Percentiles rank a stretch among this genome's conserved stretches.
phyloP scores from a whole-genome alignment of 2,329 filamentous ascomycete genomes.

The Pseudogymnoascus sp. region DNA sequence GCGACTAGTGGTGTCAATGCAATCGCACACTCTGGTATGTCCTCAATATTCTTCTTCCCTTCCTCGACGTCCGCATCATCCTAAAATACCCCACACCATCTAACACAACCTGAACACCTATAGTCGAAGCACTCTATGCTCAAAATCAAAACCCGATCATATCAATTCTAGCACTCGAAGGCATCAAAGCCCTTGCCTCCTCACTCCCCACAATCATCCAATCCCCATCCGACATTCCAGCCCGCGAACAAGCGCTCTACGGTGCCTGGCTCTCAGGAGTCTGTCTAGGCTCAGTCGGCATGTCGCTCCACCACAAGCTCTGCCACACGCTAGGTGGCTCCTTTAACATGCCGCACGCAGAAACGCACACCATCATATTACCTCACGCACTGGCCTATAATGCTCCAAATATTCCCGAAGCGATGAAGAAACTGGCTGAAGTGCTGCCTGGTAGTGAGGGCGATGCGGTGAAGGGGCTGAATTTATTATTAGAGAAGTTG shows the following conservation, averaged over 20 bases:
- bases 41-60: background rate
- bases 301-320: constrained; percentile 61
- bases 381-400: constrained; percentile 58
- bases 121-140: constrained; percentile 56
- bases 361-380: constrained; percentile 56
- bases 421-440: constrained; percentile 44
- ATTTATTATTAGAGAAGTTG: constrained; percentile 44
- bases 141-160: constrained; percentile 54
- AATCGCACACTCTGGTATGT: constrained; percentile 43
- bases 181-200: constrained; percentile 43
- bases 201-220: constrained; percentile 45
- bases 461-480: constrained; percentile 50
- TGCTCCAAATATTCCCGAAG: constrained; percentile 44
- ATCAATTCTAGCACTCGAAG: constrained; percentile 50
- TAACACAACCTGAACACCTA: too few species aligned
- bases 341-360: constrained; percentile 56
- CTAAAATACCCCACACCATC: too few species aligned
- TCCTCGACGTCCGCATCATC: constrained; percentile 25
- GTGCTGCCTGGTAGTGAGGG: constrained; percentile 49
- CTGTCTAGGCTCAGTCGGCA: constrained; percentile 51
- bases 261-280: constrained; percentile 58
- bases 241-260: constrained; percentile 48
- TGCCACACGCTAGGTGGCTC: constrained; percentile 57
- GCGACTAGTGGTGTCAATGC: constrained; percentile 56
- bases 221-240: constrained; percentile 36